A percentile compares a stretch with the other conserved stretches of the same genome.
Conservation (phyloP, 192 early-diverging fungal species). For the Coemansia pectinata region DNA sequence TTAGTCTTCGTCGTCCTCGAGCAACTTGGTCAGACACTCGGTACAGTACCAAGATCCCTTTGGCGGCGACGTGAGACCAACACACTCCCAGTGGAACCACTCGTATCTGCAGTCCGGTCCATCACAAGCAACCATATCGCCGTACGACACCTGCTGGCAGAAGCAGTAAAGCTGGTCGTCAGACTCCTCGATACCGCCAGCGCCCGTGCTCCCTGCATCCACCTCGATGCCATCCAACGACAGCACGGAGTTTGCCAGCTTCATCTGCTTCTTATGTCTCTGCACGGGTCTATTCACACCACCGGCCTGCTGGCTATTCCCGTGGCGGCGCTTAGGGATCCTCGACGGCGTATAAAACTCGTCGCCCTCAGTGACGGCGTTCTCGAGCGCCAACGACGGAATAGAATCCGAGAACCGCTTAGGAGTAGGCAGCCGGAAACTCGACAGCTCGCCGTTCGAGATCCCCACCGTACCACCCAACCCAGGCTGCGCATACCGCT, state of each 20-base stretch:
- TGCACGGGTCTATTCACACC: constrained; percentile 4
- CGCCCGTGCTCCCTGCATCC: constrained; percentile 7
- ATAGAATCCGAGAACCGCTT: constrained; percentile 37
- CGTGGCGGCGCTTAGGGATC: constrained; percentile 33
- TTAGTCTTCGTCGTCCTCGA: constrained; percentile 38
- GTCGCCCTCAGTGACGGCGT: constrained; percentile 11
- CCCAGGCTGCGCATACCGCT: background rate
- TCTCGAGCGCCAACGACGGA: constrained; percentile 19
- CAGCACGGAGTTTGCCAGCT: constrained; percentile 35
- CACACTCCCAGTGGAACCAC: constrained; percentile 64
- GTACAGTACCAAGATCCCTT: constrained; percentile 61
- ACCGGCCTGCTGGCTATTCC: background rate
- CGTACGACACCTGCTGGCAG: constrained; percentile 58
- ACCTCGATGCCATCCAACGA: constrained; percentile 49
- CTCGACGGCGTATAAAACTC: constrained; percentile 45
- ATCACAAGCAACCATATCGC: constrained; percentile 62
- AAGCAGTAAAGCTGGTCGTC: constrained; percentile 59
- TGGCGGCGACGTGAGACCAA: constrained; percentile 55
- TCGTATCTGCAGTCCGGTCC: constrained; percentile 50
- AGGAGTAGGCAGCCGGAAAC: constrained; percentile 26
- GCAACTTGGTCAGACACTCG: constrained; percentile 47
- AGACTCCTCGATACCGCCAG: constrained; percentile 51
- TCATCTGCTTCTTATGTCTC: constrained; percentile 50
- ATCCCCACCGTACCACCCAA: constrained; percentile 22
- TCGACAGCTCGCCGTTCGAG: constrained; percentile 40